phyloP scores from a whole-genome alignment of 2,329 filamentous ascomycete genomes.

The Paecilomyces formosus region DNA sequence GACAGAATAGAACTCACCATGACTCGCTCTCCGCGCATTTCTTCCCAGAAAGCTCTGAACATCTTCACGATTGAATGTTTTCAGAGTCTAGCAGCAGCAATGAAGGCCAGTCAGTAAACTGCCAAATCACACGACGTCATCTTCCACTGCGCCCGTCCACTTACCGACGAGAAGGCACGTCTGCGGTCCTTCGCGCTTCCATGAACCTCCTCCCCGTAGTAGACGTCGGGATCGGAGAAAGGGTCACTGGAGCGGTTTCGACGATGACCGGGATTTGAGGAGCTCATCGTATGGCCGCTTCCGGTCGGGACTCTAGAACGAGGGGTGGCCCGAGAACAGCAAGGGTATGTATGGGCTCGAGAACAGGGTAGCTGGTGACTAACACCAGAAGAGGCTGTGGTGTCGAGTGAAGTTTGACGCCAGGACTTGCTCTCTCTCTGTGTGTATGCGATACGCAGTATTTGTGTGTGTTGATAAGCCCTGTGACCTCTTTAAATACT shows the following conservation, averaged over 20 bases:
- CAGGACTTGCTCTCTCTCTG: not conserved
- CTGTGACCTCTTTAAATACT: not conserved
- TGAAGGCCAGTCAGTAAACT: slow-evolving; percentile 6
- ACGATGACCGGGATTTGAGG: slow-evolving; percentile 28
- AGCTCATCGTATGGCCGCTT: slow-evolving; percentile 27
- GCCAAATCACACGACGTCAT: not conserved
- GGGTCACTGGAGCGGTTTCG: slow-evolving; percentile 45
- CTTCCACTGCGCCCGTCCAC: slow-evolving; percentile 15
- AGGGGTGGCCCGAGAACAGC: not conserved
- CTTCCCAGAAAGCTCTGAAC: slow-evolving; percentile 26
- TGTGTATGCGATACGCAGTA: not conserved
- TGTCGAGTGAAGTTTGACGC: not conserved
- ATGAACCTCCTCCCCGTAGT: slow-evolving; percentile 50
- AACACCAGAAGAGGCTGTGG: not conserved
- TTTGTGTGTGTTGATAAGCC: not conserved
- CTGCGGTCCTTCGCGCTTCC: slow-evolving; percentile 39
- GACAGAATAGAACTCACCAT: slow-evolving; percentile 25
- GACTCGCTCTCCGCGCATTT: slow-evolving; percentile 34
- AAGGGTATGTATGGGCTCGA: not conserved
- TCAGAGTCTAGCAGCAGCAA: slow-evolving; percentile 21
- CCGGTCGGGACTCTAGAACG: not conserved
- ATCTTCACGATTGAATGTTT: slow-evolving; percentile 28
- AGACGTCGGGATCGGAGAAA: slow-evolving; percentile 50
- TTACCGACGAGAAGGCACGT: slow-evolving; percentile 51
- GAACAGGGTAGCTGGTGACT: not conserved